Base-by-base conservation (phyloP, 139 green algal genomes). In the Chlorella sp. region DNA sequence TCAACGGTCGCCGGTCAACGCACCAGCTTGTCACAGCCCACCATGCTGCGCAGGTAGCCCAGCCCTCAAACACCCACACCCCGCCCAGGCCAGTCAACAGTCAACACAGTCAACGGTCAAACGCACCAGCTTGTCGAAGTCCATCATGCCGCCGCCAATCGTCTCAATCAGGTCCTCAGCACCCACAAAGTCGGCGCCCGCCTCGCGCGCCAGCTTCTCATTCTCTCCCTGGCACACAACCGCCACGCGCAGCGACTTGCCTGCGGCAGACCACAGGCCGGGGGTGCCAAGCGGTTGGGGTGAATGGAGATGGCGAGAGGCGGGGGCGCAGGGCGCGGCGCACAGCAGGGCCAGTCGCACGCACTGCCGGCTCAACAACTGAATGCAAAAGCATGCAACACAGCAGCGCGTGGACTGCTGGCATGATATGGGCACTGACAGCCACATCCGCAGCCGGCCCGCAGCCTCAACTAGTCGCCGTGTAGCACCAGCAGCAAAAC, bases 41-140 rank as follows among this genome's bases (percentile, higher is more conserved):
- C n/a, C n/a, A n/a, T n/a, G n/a, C n/a, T n/a, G n/a, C n/a, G n/a
- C n/a, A n/a, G n/a, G n/a, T n/a, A n/a, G n/a, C n/a, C n/a, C n/a
- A n/a, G n/a, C n/a, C n/a, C n/a, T 7, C 46, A 60, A 60, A 60
- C 9, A 60, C 51, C 2, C 13, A 60, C 51, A 43, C n/a, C n/a
- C n/a, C n/a, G n/a, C n/a, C n/a, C n/a, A n/a, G n/a, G n/a, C n/a
- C n/a, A n/a, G n/a, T n/a, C n/a, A 43, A 73, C n/a, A 30, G 14
- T 22, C 24, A 8, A 24, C 26, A 14, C 26, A 36, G 30, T 6
- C 60, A 3, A 36, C 2, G 8, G 60, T 32, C 32, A n/a, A 32
- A 36, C 30, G 6, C 64, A 99, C 94, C 46, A 99, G 94, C 92
- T 99, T 99, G 91, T 99, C 97, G 83, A 99, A 99, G 76, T 99